A percentile compares a stretch with the other conserved stretches of the same genome.
These are phyloP conservation scores for Phytophthora parvispora DNA, from an alignment of 352 stramenopile genomes.

Conservation along the genomic window DNA sequence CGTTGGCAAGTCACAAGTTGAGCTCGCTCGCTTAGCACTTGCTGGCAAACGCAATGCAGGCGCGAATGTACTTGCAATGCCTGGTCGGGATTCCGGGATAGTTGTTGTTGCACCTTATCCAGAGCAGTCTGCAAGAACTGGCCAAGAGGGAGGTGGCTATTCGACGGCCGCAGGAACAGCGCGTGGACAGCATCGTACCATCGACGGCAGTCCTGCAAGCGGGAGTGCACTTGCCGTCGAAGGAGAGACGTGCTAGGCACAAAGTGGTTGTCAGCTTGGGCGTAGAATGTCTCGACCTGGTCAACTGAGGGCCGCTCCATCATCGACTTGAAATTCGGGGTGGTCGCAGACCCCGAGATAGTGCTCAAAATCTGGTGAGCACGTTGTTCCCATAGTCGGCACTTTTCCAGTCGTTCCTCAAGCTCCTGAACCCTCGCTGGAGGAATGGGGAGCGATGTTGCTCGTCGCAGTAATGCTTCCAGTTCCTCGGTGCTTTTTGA, in stretches of 20 bases:
- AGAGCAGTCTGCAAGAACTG: constrained; percentile 61
- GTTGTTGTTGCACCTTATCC: constrained; percentile 36
- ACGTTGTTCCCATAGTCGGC: constrained; percentile 58
- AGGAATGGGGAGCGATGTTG: constrained; percentile 46
- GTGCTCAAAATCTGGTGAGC: constrained; percentile 55
- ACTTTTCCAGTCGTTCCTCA: constrained; percentile 61
- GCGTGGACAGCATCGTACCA: constrained; percentile 65
- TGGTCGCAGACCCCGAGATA: constrained; percentile 8
- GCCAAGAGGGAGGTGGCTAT: constrained; percentile 39
- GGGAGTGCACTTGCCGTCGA: constrained; percentile 65
- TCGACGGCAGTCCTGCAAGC: constrained; percentile 74
- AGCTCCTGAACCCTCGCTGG: constrained; percentile 54
- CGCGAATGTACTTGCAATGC: constrained; percentile 33
- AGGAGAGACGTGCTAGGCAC: constrained; percentile 73
- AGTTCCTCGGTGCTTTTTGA: constrained; percentile 65
- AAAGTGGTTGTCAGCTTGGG: constrained; percentile 64
- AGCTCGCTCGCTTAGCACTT: constrained; percentile 67
- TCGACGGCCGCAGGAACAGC: constrained; percentile 66
- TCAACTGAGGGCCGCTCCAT: constrained; percentile 47
- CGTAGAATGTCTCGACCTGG: constrained; percentile 60
- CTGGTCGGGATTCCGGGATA: constrained; percentile 13
- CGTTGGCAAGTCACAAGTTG: constrained; percentile 57
- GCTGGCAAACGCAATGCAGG: constrained; percentile 78
- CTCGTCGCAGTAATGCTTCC: constrained; percentile 47
- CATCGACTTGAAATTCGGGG: constrained; percentile 19